Percentiles rank a stretch among this genome's conserved stretches.
phyloP scores from a whole-genome alignment of 2,329 filamentous ascomycete species.

The Parasarocladium wereldwijsianum region DNA sequence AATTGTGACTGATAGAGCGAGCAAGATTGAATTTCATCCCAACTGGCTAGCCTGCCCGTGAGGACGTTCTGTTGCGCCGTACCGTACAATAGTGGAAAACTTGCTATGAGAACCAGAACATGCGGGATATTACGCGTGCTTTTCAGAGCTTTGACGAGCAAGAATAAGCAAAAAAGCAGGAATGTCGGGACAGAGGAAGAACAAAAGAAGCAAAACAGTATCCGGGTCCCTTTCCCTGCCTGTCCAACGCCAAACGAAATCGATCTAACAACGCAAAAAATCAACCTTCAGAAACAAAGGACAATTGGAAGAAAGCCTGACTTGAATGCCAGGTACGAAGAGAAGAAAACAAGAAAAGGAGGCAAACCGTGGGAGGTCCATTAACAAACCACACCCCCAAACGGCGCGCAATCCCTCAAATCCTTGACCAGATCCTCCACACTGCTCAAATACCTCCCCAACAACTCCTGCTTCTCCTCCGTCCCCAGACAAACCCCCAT shows the following conservation, averaged over 20 bases:
- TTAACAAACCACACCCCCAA: conserved; percentile 44
- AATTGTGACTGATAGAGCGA: neutral
- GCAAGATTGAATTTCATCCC: neutral
- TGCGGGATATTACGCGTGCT: too few species aligned
- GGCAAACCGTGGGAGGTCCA: neutral
- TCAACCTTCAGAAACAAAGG: conserved; percentile 7
- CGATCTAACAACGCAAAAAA: conserved; percentile 2
- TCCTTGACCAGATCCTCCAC: conserved; percentile 79
- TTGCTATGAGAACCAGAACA: too few species aligned
- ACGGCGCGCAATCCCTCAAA: conserved; percentile 63
- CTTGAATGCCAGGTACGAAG: conserved; percentile 1
- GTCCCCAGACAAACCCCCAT: conserved; percentile 43
- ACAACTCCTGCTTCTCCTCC: conserved; percentile 66
- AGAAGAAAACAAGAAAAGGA: conserved; percentile 3
- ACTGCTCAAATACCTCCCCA: conserved; percentile 65
- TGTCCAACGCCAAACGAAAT: conserved; percentile 1
- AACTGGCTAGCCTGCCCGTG: neutral
- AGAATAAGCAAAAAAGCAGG: too few species aligned
- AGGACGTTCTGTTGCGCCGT: neutral
- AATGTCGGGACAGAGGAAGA: too few species aligned
- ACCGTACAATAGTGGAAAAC: too few species aligned
- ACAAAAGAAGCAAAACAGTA: neutral
- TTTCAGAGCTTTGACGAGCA: too few species aligned
- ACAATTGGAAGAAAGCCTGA: neutral
- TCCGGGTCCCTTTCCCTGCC: neutral